Conservation (phyloP, 1,284 basidiomycete species). For the Caloboletus inedulis region DNA sequence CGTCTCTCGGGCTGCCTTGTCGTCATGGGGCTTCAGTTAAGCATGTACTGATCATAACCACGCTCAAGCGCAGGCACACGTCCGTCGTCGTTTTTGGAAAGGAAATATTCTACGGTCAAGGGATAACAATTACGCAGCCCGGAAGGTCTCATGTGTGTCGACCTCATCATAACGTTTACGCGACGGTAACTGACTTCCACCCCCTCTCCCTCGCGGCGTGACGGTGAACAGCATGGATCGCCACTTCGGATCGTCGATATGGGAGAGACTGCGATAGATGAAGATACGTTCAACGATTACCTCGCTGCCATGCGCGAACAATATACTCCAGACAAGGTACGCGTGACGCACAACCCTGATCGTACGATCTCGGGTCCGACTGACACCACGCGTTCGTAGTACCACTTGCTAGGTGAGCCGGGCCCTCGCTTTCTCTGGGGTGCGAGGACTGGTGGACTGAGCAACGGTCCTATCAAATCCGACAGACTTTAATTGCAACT, state of each 20-base stretch:
- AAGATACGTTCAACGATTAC: constrained; percentile 82
- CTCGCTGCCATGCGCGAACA: constrained; percentile 68
- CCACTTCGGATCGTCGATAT: constrained; percentile 77
- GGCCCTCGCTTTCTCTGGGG: too few relatives aligned
- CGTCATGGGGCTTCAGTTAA: too few relatives aligned
- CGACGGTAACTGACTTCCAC: background rate
- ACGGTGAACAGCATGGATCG: constrained; percentile 42
- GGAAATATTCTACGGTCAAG: constrained; percentile 89
- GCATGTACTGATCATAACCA: constrained; percentile 10
- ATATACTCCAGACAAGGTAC: constrained; percentile 84
- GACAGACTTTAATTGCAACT: constrained; percentile 85
- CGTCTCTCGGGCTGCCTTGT: constrained; percentile 21
- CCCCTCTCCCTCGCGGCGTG: background rate
- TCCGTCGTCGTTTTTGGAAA: constrained; percentile 83
- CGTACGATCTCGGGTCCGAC: background rate
- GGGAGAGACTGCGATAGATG: constrained; percentile 80
- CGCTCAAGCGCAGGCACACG: constrained; percentile 65
- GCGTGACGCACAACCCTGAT: constrained; percentile 17
- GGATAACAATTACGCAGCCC: constrained; percentile 64
- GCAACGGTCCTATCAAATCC: background rate
- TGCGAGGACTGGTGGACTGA: background rate
- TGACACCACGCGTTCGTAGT: constrained; percentile 42
- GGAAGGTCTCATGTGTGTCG: constrained; percentile 75
- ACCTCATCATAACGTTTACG: too few relatives aligned
- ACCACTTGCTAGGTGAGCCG: constrained; percentile 79